Evolutionary conservation across 1,284 basidiomycete genomes (phyloP), one percentile per base, ranked within the genome.

Genomic region (Fomitopsis schrenkii): DNA sequence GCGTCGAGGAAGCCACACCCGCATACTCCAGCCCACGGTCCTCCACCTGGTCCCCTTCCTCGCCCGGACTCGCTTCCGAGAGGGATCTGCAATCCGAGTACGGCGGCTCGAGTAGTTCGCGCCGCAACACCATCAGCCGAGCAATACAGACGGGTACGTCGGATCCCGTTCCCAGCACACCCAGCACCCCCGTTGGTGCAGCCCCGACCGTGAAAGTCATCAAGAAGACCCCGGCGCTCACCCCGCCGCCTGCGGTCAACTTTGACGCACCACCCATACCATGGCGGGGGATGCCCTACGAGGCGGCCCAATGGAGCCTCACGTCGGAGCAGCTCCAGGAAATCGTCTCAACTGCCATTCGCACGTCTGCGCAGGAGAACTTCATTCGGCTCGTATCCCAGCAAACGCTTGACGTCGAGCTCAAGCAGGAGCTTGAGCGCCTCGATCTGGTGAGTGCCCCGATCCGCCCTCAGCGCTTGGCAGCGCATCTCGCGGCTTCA

Each of bases 221-320:
- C 54, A 56, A 63, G 17, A 72, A 71, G 60, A 68, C 66, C 35
- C 70, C 67, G 5, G 68, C 75, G 5, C 75, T 87, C 33, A 71
- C 77, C 0, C 76, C 79, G 0, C 80, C 82, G 0, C 80, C 81
- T 5, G 60, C 75, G n/a, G 68, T 87, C 66, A 78, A 77, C 52
- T 88, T 90, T 68, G 85, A 85, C n/a, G 73, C 79, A 3, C 68
- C 72, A 0, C 79, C 83, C 22, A 77, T 91, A 22, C 75, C 78
- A 42, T 90, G 84, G 83, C 87, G 86, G 60, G 83, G 82, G 1
- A 76, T 92, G 60, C 83, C 88, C 0, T 75, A 90, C 45, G 88
- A 91, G 62, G 86, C 86, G 0, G 90, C 90, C 5, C 79, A 90
- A 63, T 91, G 90, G 90, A 88, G 87, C 1, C 81, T 91, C 60